Conservation (phyloP, 495 filamentous ascomycete species). For the Penicillium odoratum region DNA sequence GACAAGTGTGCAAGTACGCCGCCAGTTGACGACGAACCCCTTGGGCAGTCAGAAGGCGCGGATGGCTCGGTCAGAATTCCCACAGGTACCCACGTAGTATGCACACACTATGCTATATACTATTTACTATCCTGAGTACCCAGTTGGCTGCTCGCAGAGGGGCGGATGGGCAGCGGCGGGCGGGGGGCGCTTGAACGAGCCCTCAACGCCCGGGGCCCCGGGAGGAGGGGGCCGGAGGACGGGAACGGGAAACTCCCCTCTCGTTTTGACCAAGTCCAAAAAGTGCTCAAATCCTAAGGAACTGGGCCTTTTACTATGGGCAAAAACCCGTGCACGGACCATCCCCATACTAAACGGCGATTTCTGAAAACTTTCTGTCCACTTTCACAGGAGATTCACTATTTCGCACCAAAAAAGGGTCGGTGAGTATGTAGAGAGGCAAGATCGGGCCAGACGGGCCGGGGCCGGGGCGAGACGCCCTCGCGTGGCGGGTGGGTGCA, state of each 20-base stretch:
- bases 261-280: neutral
- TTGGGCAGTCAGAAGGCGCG: neutral
- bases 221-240: too few species aligned
- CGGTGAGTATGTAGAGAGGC: constrained; percentile 23
- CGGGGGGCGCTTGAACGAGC: too few species aligned
- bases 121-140: neutral
- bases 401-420: constrained; percentile 8
- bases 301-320: neutral
- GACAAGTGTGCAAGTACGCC: neutral
- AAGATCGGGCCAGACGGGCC: constrained; percentile 7
- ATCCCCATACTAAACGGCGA: constrained; percentile 13
- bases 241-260: neutral
- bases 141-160: neutral
- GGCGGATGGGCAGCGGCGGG: neutral
- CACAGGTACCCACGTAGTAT: too few species aligned
- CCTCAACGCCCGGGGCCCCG: too few species aligned
- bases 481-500: neutral
- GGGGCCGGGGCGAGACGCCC: neutral
- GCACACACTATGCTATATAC: neutral
- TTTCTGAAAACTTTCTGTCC: constrained; percentile 7
- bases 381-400: neutral
- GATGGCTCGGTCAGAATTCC: neutral
- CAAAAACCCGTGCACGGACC: constrained; percentile 2
- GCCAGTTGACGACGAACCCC: neutral
- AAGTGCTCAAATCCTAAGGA: neutral